Evolutionary conservation across 805 yeast species (phyloP).

Genomic region (Sugiyamaella chiloensis): DNA sequence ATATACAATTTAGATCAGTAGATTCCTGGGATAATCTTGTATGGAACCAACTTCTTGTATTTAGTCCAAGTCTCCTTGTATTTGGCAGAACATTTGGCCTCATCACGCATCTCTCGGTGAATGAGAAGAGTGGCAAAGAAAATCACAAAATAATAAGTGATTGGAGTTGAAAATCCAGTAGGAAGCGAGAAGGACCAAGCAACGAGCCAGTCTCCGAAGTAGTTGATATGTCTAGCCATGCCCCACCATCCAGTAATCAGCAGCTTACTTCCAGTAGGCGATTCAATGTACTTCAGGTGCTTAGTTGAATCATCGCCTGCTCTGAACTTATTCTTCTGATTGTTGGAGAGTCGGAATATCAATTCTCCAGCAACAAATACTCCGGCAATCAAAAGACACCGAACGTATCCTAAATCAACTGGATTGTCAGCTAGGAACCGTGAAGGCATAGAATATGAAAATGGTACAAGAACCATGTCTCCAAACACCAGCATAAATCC

Average conservation of each 20-base stretch:
- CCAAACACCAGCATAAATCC: constrained; percentile 97
- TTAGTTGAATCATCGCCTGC: constrained; percentile 62
- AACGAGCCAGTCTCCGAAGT: constrained; percentile 92
- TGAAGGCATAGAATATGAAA: constrained; percentile 82
- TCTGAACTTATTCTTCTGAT: constrained; percentile 80
- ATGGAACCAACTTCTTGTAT: constrained; percentile 79
- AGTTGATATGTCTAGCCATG: constrained; percentile 85
- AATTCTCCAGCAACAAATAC: constrained; percentile 65
- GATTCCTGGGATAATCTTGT: constrained; percentile 83
- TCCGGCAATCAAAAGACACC: constrained; percentile 40
- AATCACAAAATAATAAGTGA: constrained; percentile 82
- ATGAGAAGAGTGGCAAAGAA: constrained; percentile 79
- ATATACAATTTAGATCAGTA: too few species aligned
- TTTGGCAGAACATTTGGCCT: constrained; percentile 80
- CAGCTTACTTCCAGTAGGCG: constrained; percentile 74
- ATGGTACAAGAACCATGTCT: constrained; percentile 89
- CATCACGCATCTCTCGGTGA: constrained; percentile 91
- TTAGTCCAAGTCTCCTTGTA: constrained; percentile 85
- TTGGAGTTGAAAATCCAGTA: constrained; percentile 74
- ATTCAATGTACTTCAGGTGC: constrained; percentile 65
- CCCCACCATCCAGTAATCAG: constrained; percentile 97
- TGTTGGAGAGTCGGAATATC: constrained; percentile 80
- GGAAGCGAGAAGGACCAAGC: constrained; percentile 91
- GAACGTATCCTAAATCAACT: constrained; percentile 47
- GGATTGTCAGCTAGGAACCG: constrained; percentile 71